A percentile compares a stretch with the other conserved stretches of the same genome.
These are phyloP conservation scores for Sparassis latifolia DNA, from an alignment of 1,284 basidiomycete species.

Conservation along the genomic window DNA sequence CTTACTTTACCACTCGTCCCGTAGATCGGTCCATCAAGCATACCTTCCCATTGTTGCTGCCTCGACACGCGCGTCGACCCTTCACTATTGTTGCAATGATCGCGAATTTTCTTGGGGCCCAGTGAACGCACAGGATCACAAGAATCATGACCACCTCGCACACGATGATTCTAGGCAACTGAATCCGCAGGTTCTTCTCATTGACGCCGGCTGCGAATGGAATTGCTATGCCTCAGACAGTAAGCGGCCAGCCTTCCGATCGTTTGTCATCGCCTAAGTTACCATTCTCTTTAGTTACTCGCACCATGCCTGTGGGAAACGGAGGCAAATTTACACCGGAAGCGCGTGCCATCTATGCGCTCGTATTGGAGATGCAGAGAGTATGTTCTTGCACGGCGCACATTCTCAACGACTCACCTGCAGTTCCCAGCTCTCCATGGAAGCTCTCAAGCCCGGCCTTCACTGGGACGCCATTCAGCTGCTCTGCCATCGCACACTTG, in stretches of 20 bases:
- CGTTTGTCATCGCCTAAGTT: neutral
- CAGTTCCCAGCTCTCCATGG: constrained; percentile 53
- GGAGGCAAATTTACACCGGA: constrained; percentile 80
- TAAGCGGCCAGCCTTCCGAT: constrained; percentile 20
- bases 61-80: constrained; percentile 75
- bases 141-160: constrained; percentile 43
- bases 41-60: constrained; percentile 89
- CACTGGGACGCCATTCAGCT: constrained; percentile 87
- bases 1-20: neutral
- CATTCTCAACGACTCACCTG: neutral
- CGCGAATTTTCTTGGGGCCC: constrained; percentile 77
- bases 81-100: constrained; percentile 89
- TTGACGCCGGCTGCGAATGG: constrained; percentile 92
- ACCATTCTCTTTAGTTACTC: constrained; percentile 42
- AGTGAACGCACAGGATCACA: constrained; percentile 45
- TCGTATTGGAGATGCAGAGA: constrained; percentile 86
- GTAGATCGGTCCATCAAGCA: constrained; percentile 76
- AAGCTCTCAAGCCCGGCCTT: constrained; percentile 55
- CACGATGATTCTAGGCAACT: constrained; percentile 37
- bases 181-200: constrained; percentile 76
- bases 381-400: constrained; percentile 30
- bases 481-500: constrained; percentile 71
- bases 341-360: constrained; percentile 73
- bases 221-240: constrained; percentile 76
- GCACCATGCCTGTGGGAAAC: constrained; percentile 86